phyloP scores from a whole-genome alignment of 305 asterid species.

The Fraxinus ornus region DNA sequence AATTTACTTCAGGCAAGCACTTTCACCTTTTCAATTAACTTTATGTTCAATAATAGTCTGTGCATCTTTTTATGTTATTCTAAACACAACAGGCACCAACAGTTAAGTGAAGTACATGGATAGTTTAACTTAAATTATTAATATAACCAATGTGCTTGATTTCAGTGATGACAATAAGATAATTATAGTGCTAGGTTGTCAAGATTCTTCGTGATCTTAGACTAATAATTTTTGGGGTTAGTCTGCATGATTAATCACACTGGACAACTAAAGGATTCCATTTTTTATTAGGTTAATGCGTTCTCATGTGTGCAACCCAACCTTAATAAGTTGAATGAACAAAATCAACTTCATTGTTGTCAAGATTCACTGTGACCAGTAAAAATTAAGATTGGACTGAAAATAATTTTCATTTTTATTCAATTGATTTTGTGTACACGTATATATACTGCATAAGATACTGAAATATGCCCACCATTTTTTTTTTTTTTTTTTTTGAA shows the following conservation, averaged over 20 bases:
- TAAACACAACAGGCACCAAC: neutral
- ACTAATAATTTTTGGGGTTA: neutral
- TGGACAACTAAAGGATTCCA: neutral
- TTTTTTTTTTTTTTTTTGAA: too few species aligned
- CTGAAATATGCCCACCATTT: too few species aligned
- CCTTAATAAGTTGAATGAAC: neutral
- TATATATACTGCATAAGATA: too few species aligned
- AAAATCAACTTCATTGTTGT: neutral
- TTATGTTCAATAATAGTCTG: neutral
- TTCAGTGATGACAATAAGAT: neutral
- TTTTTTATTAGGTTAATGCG: neutral
- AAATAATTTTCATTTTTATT: too few species aligned
- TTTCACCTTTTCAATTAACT: neutral
- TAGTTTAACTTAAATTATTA: neutral
- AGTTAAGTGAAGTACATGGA: neutral
- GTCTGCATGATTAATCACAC: neutral
- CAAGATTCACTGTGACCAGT: neutral
- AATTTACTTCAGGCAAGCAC: neutral
- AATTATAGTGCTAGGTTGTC: neutral
- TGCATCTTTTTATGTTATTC: neutral
- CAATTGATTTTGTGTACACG: too few species aligned
- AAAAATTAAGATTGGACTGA: too few species aligned
- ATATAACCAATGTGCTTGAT: neutral
- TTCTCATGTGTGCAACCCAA: neutral
- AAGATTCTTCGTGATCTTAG: neutral